Evolutionary conservation across 2,329 filamentous ascomycete species (phyloP).

Genomic region (Cytospora chrysosperma): DNA sequence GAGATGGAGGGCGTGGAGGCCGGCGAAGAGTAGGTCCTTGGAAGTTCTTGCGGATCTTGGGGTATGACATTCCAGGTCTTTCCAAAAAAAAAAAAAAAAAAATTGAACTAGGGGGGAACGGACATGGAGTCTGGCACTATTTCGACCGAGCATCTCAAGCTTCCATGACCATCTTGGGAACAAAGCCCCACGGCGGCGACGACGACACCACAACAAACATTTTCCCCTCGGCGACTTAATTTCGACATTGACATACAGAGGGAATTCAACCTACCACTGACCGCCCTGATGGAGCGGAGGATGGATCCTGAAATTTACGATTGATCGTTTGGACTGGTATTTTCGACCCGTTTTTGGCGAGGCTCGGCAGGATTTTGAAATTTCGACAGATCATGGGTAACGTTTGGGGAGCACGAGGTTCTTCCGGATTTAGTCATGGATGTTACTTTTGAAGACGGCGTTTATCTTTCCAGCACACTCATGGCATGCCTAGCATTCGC

Average conservation of each 20-base stretch:
- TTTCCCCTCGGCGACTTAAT: background rate
- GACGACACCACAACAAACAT: background rate
- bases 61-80: too few relatives aligned
- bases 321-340: background rate
- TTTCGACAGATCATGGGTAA: background rate
- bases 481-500: background rate
- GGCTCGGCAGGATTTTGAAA: background rate
- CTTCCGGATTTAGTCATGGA: background rate
- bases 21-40: background rate
- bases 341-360: background rate
- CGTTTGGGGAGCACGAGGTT: background rate
- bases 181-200: background rate
- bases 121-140: too few relatives aligned
- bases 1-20: background rate
- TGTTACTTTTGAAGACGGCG: background rate
- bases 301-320: too few relatives aligned
- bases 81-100: too few relatives aligned
- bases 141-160: too few relatives aligned
- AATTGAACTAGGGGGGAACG: too few relatives aligned
- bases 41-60: too few relatives aligned
- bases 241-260: background rate
- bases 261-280: background rate
- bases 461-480: background rate
- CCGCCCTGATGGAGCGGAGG: background rate
- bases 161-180: background rate